A percentile compares a stretch with the other conserved stretches of the same genome.
phyloP scores from a whole-genome alignment of 2,329 filamentous ascomycete genomes.

The Pseudogymnoascus verrucosus region DNA sequence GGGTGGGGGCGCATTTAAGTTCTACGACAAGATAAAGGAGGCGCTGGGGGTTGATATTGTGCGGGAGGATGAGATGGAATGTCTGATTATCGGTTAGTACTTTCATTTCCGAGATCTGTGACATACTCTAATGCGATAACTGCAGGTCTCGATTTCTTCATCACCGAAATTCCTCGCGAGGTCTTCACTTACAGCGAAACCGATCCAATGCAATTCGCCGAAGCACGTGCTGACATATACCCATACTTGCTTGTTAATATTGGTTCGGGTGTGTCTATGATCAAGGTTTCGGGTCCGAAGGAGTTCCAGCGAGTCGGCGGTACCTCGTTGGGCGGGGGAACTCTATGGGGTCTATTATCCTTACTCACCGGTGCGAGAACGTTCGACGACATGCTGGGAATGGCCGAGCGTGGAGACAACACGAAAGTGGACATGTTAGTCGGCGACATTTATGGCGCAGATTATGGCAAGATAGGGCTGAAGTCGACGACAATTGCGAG shows the following conservation, averaged over 20 bases:
- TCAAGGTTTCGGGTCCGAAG: slow-evolving; percentile 87
- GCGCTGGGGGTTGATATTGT: slow-evolving; percentile 80
- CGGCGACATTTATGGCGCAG: slow-evolving; percentile 93
- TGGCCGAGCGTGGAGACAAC: slow-evolving; percentile 89
- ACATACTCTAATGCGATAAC: slow-evolving; percentile 9
- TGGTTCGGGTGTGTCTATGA: slow-evolving; percentile 91
- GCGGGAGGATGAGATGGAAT: slow-evolving; percentile 97
- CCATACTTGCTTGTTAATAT: slow-evolving; percentile 98
- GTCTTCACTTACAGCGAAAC: slow-evolving; percentile 94
- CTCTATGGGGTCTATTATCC: slow-evolving; percentile 89
- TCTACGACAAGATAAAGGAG: slow-evolving; percentile 82
- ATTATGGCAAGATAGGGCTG: slow-evolving; percentile 91
- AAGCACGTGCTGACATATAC: slow-evolving; percentile 74
- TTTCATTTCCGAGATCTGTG: not conserved
- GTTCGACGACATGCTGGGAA: slow-evolving; percentile 96
- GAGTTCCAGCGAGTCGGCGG: slow-evolving; percentile 87
- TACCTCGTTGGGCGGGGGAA: slow-evolving; percentile 92
- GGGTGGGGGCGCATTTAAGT: slow-evolving; percentile 92
- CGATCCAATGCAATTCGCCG: slow-evolving; percentile 82
- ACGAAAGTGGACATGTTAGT: slow-evolving; percentile 91
- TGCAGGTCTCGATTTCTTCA: slow-evolving; percentile 91
- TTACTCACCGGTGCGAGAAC: slow-evolving; percentile 85
- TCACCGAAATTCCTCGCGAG: slow-evolving; percentile 92
- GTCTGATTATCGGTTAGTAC: slow-evolving; percentile 74
- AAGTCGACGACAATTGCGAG: slow-evolving; percentile 94